Evolutionary conservation across 139 green algal genomes (phyloP).

Genomic region (Picochlorum sp.): DNA sequence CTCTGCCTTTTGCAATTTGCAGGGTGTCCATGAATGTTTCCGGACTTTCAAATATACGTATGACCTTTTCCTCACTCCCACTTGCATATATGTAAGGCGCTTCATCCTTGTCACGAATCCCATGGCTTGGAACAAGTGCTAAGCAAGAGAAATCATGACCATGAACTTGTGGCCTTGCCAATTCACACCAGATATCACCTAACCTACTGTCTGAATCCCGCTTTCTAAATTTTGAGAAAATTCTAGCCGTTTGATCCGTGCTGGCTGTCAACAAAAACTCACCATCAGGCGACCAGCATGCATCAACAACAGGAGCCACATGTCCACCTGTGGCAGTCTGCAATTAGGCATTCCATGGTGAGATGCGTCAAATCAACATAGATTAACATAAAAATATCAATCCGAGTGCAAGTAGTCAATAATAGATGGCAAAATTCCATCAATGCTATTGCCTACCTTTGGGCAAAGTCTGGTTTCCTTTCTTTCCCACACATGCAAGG

Average conservation of each 20-base stretch:
- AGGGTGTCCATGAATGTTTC: slow-evolving; percentile 50
- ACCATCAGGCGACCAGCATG: slow-evolving; percentile 57
- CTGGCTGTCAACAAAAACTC: slow-evolving; percentile 54
- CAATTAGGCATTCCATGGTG: no score
- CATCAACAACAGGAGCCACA: slow-evolving; percentile 61
- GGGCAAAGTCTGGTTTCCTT: not conserved
- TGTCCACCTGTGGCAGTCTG: slow-evolving; percentile 70
- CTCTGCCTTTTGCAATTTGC: slow-evolving; percentile 10
- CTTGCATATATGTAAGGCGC: slow-evolving; percentile 40
- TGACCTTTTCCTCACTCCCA: slow-evolving; percentile 91
- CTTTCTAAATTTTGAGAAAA: slow-evolving; percentile 30
- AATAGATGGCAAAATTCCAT: not conserved
- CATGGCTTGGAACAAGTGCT: slow-evolving; percentile 8
- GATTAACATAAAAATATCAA: slow-evolving; percentile 62
- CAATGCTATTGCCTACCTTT: no score
- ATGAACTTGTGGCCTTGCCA: slow-evolving; percentile 88
- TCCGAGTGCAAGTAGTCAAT: not conserved
- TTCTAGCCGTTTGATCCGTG: slow-evolving; percentile 71
- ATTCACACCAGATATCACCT: slow-evolving; percentile 69
- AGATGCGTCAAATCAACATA: no score
- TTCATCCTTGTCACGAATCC: not conserved
- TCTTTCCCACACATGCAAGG: slow-evolving; percentile 78
- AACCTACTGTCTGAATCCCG: not conserved
- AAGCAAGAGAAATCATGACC: slow-evolving; percentile 86
- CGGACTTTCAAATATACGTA: slow-evolving; percentile 82